phyloP scores from a whole-genome alignment of 176 grass and related monocot species.

The Oryza nivara region DNA sequence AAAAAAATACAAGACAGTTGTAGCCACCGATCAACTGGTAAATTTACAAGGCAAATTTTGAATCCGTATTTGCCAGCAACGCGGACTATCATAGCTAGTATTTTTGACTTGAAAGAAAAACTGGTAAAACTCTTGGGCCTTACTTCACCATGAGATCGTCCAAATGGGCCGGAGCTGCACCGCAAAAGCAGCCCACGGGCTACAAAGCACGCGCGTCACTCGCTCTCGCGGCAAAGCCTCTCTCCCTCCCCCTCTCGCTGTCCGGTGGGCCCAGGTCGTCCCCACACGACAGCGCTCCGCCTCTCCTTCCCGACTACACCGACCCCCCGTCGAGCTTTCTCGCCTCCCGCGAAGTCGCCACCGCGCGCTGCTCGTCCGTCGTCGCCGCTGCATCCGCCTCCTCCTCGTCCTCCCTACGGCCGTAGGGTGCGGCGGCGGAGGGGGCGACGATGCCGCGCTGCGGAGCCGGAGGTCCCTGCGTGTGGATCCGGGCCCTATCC shows the following conservation, averaged over 20 bases:
- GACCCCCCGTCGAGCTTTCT: too few species aligned
- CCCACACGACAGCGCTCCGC: too few species aligned
- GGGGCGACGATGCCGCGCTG: slow-evolving; percentile 21
- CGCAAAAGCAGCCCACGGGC: not conserved
- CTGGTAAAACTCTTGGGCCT: not conserved
- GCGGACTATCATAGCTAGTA: too few species aligned
- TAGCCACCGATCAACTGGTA: not conserved
- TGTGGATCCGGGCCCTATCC: not conserved
- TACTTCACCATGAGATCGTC: not conserved
- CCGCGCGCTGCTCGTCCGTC: too few species aligned
- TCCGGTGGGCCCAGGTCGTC: too few species aligned
- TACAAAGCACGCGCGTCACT: not conserved
- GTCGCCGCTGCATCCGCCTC: not conserved
- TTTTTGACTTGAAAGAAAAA: too few species aligned
- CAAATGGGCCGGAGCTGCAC: not conserved
- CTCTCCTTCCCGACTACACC: too few species aligned
- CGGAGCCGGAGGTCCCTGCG: not conserved
- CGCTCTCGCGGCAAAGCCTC: too few species aligned
- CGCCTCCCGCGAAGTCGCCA: too few species aligned
- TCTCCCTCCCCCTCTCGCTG: too few species aligned
- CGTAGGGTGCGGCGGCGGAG: slow-evolving; percentile 4
- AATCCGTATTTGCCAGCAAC: too few species aligned
- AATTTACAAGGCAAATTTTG: not conserved
- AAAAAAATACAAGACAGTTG: not conserved
- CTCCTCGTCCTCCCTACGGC: not conserved